These are phyloP conservation scores for Eucalyptus dawsonii DNA, from an alignment of 345 rosid species.

Conservation along the genomic window DNA sequence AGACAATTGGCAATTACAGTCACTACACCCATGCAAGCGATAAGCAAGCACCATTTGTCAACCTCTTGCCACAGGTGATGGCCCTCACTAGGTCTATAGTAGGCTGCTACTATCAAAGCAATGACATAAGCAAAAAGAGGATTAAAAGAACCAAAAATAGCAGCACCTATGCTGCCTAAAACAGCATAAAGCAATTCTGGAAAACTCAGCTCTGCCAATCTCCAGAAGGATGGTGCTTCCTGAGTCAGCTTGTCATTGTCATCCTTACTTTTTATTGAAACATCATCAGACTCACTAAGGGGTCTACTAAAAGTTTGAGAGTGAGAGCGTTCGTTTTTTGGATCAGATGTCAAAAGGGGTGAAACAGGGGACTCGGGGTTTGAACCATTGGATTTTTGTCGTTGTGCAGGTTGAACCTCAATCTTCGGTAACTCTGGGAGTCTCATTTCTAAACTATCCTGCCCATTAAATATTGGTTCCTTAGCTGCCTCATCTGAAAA, in stretches of 20 bases:
- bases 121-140: conserved; percentile 96
- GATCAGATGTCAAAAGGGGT: conserved; percentile 90
- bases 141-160: conserved; percentile 94
- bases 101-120: conserved; percentile 70
- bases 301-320: conserved; percentile 97
- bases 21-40: conserved; percentile 95
- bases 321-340: conserved; percentile 88
- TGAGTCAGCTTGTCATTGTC: conserved; percentile 32
- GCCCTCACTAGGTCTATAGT: conserved; percentile 29
- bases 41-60: conserved; percentile 92
- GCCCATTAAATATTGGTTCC: conserved; percentile 80
- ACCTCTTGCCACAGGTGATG: conserved; percentile 59
- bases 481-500: conserved; percentile 48
- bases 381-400: conserved; percentile 59
- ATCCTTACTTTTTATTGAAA: conserved; percentile 30
- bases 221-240: conserved; percentile 82
- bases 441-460: conserved; percentile 94
- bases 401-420: conserved; percentile 62
- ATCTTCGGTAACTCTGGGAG: conserved; percentile 87
- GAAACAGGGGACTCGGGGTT: conserved; percentile 99
- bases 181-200: conserved; percentile 99
- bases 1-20: conserved; percentile 93
- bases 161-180: conserved; percentile 97
- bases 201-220: conserved; percentile 86
- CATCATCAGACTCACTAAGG: conserved; percentile 68